These are phyloP conservation scores for Coemansia sp. DNA, from an alignment of 371 early-diverging fungal species.

Conservation along the genomic window DNA sequence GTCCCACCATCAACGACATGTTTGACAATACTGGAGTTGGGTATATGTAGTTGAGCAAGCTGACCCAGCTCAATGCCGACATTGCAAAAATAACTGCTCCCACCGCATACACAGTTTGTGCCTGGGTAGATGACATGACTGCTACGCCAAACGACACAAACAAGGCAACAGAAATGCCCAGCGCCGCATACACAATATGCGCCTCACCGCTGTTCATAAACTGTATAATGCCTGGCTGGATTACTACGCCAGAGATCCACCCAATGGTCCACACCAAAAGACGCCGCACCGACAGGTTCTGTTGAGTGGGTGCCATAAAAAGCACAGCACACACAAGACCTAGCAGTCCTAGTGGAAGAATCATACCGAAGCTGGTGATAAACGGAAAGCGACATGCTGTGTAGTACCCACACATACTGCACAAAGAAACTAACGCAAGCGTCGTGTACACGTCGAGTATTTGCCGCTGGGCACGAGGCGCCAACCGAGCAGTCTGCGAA, in stretches of 20 bases:
- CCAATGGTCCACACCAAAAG: constrained; percentile 14
- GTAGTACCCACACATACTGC: constrained; percentile 15
- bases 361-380: neutral
- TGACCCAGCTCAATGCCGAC: constrained; percentile 14
- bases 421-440: constrained; percentile 2
- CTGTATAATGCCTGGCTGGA: constrained; percentile 9
- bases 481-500: constrained; percentile 17
- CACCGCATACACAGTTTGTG: constrained; percentile 15
- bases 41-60: constrained; percentile 12
- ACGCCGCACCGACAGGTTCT: constrained; percentile 19
- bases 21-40: constrained; percentile 8
- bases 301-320: constrained; percentile 4
- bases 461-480: constrained; percentile 22
- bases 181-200: constrained; percentile 17
- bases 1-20: constrained; percentile 5
- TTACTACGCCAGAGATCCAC: neutral
- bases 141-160: constrained; percentile 32
- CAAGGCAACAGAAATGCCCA: constrained; percentile 7
- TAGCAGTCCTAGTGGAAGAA: neutral
- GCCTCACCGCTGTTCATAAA: constrained; percentile 11
- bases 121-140: constrained; percentile 13
- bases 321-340: neutral
- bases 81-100: constrained; percentile 8
- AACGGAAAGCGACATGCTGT: constrained; percentile 3
- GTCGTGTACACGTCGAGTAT: constrained; percentile 23